Conservation (phyloP, 1,284 basidiomycete species). For the Pseudozyma pruni region DNA sequence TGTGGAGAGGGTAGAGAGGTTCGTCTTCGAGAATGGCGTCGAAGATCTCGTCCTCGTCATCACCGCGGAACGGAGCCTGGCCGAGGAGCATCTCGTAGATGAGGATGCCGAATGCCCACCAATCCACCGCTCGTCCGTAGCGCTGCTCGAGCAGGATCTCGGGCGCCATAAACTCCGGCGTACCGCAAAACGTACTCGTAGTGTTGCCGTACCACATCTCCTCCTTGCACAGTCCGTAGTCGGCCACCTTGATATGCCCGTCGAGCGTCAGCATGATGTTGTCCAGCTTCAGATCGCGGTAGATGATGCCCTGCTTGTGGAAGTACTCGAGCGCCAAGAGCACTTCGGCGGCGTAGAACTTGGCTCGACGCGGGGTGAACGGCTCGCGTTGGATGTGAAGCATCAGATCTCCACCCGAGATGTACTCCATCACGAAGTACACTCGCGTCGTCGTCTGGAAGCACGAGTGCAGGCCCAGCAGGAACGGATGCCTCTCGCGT, state of each 20-base stretch:
- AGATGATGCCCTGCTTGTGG: conserved; percentile 95
- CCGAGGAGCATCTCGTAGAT: conserved; percentile 99
- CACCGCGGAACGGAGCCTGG: conserved; percentile 98
- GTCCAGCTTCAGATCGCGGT: conserved; percentile 89
- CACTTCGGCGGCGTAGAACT: conserved; percentile 99
- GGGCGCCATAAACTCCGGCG: conserved; percentile 99
- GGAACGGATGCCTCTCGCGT: conserved; percentile 94
- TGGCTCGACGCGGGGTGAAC: conserved; percentile 84
- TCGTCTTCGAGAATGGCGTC: conserved; percentile 99
- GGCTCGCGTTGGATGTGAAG: conserved; percentile 83
- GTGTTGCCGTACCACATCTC: conserved; percentile 97
- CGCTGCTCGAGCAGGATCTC: conserved; percentile 99
- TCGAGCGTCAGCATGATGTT: conserved; percentile 97
- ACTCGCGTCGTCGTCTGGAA: conserved; percentile 99
- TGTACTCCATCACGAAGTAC: conserved; percentile 82
- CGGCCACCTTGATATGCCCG: conserved; percentile 98
- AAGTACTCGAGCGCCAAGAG: conserved; percentile 96
- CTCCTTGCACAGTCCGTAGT: conserved; percentile 99
- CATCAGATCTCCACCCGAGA: conserved; percentile 83
- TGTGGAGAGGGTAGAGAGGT: conserved; percentile 98
- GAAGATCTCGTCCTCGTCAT: conserved; percentile 99
- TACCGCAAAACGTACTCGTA: conserved; percentile 99
- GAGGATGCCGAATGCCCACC: conserved; percentile 99
- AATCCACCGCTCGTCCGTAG: conserved; percentile 97
- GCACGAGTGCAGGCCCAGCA: conserved; percentile 95